Base-by-base conservation (phyloP, 176 grass and related monocot genomes). In the Elaeis guineensis region DNA sequence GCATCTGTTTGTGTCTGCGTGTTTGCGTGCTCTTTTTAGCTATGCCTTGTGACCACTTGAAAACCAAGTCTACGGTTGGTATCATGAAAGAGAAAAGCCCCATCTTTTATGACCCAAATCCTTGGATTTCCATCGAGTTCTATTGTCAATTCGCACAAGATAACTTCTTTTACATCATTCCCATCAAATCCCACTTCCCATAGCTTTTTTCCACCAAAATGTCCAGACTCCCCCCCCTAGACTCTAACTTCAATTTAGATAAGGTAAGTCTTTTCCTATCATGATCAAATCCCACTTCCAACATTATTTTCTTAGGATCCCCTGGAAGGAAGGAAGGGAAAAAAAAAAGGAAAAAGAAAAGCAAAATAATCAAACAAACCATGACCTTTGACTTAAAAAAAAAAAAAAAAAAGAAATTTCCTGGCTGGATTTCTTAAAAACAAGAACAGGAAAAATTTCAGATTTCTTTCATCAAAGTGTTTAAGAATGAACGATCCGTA, bases 61-160 rank as follows among this genome's bases (percentile, higher is more conserved):
- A 50, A 63, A 17, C 35, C 35, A 44, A 44, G 35, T 44, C 35
- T 44, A 14, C 35, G 9, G 35, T 44, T 44, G 35, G 35, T 12
- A 44, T 44, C 35, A 14, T 14, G 6, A 44, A 44, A 44, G 35
- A 44, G 35, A 44, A 44, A 17, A 67, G 16, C 51, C 21, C 18
- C 21, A 7, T 55, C n/a, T 32, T 25, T 55, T 28, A 6, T 17
- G n/a, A 20, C 52, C 3, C 57, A 32, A 44, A 17, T 53, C 16
- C 16, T 28, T 51, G 58, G 14, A 25, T 77, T 75, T 50, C 23
- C 54, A 25, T 58, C 50, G 16, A 12, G 35, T 60, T 56, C 57
- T 57, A 70, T 64, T 55, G 65, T 70, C 78, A 70, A 57, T 30
- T 69, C 62, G 53, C 28, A 69, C 52, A 71, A 71, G 68, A 73